Conservation (phyloP, 495 filamentous ascomycete genomes). For the Beverwykella pulmonaria region DNA sequence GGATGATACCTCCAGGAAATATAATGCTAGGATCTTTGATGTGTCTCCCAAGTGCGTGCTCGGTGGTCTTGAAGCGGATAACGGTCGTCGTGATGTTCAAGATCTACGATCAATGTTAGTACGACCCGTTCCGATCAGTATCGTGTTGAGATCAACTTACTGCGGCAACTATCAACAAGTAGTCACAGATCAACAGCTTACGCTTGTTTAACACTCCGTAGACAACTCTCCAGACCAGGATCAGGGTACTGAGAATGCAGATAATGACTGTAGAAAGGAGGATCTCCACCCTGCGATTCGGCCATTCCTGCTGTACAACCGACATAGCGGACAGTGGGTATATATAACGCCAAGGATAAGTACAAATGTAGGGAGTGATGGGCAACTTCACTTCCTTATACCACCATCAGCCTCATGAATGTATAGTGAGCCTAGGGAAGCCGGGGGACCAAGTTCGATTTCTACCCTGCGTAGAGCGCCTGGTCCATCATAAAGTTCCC, state of each 20-base stretch:
- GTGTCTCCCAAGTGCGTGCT: constrained; percentile 10
- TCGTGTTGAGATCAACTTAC: neutral
- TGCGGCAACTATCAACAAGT: constrained; percentile 1
- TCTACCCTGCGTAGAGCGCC: neutral
- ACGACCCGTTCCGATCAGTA: neutral
- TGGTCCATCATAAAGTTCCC: neutral
- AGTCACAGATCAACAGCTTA: constrained; percentile 12
- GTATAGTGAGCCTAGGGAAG: neutral
- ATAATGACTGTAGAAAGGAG: constrained; percentile 1
- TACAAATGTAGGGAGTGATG: neutral
- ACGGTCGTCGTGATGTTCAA: constrained; percentile 2
- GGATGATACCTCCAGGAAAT: neutral
- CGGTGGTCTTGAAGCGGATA: constrained; percentile 4
- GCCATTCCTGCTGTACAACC: constrained; percentile 4
- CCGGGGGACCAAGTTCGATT: neutral
- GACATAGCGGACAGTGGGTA: neutral
- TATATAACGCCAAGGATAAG: neutral
- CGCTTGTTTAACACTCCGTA: constrained; percentile 9
- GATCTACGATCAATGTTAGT: constrained; percentile 1
- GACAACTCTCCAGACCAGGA: constrained; percentile 12
- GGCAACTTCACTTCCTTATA: neutral
- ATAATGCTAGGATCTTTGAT: constrained; percentile 16
- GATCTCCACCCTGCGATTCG: constrained; percentile 6
- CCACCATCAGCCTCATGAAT: neutral
- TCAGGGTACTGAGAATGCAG: constrained; percentile 4